A percentile compares a stretch with the other conserved stretches of the same genome.
phyloP scores from a whole-genome alignment of 2,329 filamentous ascomycete species.

The Fusarium foetens region DNA sequence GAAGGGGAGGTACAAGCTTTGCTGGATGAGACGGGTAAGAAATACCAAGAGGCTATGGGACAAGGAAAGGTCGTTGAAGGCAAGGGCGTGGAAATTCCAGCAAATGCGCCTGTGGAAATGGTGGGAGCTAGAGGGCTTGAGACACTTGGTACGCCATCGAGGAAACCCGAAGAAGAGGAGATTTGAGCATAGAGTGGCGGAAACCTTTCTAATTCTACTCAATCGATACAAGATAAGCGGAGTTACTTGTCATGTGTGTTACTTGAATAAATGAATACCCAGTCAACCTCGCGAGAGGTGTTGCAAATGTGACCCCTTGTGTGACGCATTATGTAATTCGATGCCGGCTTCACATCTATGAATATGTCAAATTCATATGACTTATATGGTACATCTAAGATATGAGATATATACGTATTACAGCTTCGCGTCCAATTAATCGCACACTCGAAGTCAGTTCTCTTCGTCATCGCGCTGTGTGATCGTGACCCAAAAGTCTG shows the following conservation, averaged over 20 bases:
- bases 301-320: neutral
- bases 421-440: neutral
- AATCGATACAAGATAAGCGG: neutral
- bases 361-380: neutral
- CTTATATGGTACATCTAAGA: neutral
- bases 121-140: slow-evolving; percentile 50
- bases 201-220: neutral
- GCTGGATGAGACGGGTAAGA: slow-evolving; percentile 81
- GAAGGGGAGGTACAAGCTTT: slow-evolving; percentile 84
- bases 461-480: slow-evolving; percentile 29
- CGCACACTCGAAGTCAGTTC: too few species aligned
- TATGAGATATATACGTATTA: neutral
- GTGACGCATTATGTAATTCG: fast-evolving
- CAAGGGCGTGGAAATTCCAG: slow-evolving; percentile 30
- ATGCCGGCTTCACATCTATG: neutral
- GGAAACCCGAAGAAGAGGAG: slow-evolving; percentile 40
- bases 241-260: neutral
- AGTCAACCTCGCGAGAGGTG: fast-evolving
- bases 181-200: neutral
- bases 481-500: slow-evolving; percentile 50
- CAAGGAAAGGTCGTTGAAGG: slow-evolving; percentile 41
- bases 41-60: slow-evolving; percentile 60
- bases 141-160: slow-evolving; percentile 47
- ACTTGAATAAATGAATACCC: neutral
- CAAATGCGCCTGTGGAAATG: slow-evolving; percentile 36